phyloP scores from a whole-genome alignment of 306 rosid genomes.

The Abrus pulchellus region DNA sequence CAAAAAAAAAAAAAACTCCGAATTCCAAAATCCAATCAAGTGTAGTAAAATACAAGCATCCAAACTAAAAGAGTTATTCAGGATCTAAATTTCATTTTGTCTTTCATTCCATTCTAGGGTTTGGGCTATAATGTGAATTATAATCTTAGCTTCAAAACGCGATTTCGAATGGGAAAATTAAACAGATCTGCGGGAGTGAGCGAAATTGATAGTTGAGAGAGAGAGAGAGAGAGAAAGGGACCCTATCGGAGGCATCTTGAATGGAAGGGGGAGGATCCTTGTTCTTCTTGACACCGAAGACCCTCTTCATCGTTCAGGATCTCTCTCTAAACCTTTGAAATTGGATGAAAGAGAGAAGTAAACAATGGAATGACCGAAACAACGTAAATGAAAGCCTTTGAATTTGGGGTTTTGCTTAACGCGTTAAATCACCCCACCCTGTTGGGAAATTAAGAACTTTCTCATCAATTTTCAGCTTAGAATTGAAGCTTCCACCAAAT shows the following conservation, averaged over 20 bases:
- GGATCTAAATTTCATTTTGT: background rate
- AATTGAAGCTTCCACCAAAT: background rate
- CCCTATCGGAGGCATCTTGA: slow-evolving; percentile 87
- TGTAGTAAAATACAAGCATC: background rate
- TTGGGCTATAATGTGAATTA: background rate
- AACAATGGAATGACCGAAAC: background rate
- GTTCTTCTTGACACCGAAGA: slow-evolving; percentile 86
- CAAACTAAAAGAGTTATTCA: background rate
- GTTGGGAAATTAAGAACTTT: background rate
- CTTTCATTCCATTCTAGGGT: background rate
- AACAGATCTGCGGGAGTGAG: slow-evolving; percentile 25
- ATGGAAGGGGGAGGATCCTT: slow-evolving; percentile 92
- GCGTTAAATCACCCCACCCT: background rate
- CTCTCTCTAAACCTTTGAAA: background rate
- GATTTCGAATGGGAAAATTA: background rate
- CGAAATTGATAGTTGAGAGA: background rate
- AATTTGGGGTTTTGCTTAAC: slow-evolving; percentile 21
- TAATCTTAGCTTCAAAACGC: background rate
- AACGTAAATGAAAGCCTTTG: background rate
- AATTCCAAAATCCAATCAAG: slow-evolving; percentile 6
- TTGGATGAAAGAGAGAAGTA: background rate
- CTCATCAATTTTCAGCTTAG: background rate
- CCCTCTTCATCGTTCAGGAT: slow-evolving; percentile 70
- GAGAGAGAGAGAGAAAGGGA: slow-evolving; percentile 40
- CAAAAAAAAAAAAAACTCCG: background rate